These are phyloP conservation scores for Aspergillus cristatus DNA, from an alignment of 495 filamentous ascomycete species.

Conservation along the genomic window DNA sequence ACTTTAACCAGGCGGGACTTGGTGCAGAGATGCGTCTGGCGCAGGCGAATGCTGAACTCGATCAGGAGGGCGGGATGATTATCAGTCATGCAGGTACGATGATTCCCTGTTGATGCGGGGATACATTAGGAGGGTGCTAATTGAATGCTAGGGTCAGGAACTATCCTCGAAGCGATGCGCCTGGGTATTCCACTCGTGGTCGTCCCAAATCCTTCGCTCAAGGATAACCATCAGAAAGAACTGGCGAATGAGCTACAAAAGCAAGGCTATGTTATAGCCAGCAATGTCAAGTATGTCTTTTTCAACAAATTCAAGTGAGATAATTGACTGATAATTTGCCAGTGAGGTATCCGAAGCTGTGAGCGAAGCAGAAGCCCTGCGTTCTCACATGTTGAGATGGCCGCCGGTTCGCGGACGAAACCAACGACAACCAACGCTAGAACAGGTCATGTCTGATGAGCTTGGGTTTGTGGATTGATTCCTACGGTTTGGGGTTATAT, in stretches of 20 bases:
- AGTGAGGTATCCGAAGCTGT: slow-evolving; percentile 41
- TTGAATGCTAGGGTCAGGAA: slow-evolving; percentile 61
- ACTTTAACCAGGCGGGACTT: slow-evolving; percentile 52
- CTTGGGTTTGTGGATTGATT: slow-evolving; percentile 48
- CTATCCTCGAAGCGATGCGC: slow-evolving; percentile 74
- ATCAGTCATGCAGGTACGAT: slow-evolving; percentile 77
- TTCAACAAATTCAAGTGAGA: background rate
- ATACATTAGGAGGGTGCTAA: slow-evolving; percentile 1
- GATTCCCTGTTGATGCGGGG: background rate
- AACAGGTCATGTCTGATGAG: slow-evolving; percentile 47
- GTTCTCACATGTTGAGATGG: slow-evolving; percentile 32
- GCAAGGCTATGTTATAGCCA: slow-evolving; percentile 61
- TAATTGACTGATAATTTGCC: slow-evolving; percentile 4
- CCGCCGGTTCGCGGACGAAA: slow-evolving; percentile 37
- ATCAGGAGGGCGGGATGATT: slow-evolving; percentile 46
- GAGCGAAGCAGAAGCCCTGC: slow-evolving; percentile 30
- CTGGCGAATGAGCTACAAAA: slow-evolving; percentile 62
- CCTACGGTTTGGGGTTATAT: too few relatives aligned
- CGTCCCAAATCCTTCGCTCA: slow-evolving; percentile 72
- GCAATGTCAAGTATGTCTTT: slow-evolving; percentile 48
- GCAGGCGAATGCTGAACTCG: slow-evolving; percentile 33
- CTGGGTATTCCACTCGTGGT: slow-evolving; percentile 62
- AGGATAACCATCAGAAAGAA: slow-evolving; percentile 89
- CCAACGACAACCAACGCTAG: slow-evolving; percentile 29
- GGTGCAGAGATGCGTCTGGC: slow-evolving; percentile 44